Evolutionary conservation across 768 basidiomycete genomes (phyloP).

Genomic region (Lactifluus rugatus): DNA sequence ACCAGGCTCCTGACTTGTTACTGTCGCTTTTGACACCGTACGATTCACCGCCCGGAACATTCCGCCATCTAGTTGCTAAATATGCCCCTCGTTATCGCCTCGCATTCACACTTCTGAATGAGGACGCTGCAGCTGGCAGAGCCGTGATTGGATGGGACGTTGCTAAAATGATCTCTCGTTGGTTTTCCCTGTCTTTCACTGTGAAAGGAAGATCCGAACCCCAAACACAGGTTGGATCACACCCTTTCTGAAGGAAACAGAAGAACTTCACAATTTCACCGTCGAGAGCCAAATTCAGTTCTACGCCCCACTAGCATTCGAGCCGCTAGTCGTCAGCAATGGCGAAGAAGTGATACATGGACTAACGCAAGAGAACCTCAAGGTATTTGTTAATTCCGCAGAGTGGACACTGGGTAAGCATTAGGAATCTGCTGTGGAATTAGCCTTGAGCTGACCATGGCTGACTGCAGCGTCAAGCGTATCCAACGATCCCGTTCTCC

Average conservation of each 20-base stretch:
- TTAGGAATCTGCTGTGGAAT: neutral
- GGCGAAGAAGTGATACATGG: slow-evolving; percentile 37
- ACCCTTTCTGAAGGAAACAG: slow-evolving; percentile 53
- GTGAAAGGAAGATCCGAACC: slow-evolving; percentile 4
- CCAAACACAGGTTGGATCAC: slow-evolving; percentile 49
- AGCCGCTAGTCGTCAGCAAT: slow-evolving; percentile 35
- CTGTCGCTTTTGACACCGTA: slow-evolving; percentile 34
- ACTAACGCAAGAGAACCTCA: slow-evolving; percentile 73
- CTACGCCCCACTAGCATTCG: slow-evolving; percentile 82
- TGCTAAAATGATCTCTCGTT: slow-evolving; percentile 50
- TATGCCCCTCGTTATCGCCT: slow-evolving; percentile 78
- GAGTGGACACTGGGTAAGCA: slow-evolving; percentile 84
- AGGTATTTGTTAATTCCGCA: slow-evolving; percentile 91
- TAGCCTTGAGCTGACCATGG: slow-evolving; percentile 5
- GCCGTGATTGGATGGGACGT: slow-evolving; percentile 67
- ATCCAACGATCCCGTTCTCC: slow-evolving; percentile 87
- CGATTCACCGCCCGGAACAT: slow-evolving; percentile 34
- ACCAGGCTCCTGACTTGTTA: slow-evolving; percentile 26
- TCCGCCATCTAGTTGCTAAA: slow-evolving; percentile 48
- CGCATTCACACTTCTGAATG: slow-evolving; percentile 88
- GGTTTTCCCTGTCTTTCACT: slow-evolving; percentile 23
- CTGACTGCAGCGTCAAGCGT: slow-evolving; percentile 72
- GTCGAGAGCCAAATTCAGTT: slow-evolving; percentile 92
- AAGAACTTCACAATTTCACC: slow-evolving; percentile 76
- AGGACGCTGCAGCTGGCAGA: slow-evolving; percentile 65